Evolutionary conservation across 495 filamentous ascomycete species (phyloP).

Genomic region (Xylona heveae): DNA sequence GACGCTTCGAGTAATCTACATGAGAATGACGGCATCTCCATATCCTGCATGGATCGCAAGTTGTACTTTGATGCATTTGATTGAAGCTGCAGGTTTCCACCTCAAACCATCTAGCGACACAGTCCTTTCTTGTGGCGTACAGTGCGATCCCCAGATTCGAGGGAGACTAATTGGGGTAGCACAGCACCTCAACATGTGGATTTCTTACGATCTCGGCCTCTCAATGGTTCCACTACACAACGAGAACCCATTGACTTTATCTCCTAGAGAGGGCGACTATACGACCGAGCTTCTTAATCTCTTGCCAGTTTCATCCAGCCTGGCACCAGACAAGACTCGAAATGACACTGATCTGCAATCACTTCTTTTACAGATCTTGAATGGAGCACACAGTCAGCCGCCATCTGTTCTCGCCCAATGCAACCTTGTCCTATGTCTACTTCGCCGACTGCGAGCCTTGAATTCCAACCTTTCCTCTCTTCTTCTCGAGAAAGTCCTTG

Average conservation of each 20-base stretch:
- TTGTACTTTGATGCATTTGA: conserved; percentile 28
- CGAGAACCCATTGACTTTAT: conserved; percentile 10
- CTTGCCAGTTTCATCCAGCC: conserved; percentile 15
- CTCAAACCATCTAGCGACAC: conserved; percentile 11
- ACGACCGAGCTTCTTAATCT: conserved; percentile 19
- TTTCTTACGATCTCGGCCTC: conserved; percentile 27
- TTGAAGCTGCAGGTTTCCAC: conserved; percentile 27
- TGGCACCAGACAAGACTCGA: conserved; percentile 15
- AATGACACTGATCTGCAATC: conserved; percentile 14
- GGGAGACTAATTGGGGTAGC: conserved; percentile 21
- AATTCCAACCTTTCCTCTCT: conserved; percentile 14
- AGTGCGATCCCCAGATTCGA: conserved; percentile 15
- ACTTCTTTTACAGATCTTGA: conserved; percentile 5
- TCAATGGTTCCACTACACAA: conserved; percentile 19
- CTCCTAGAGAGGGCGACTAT: conserved; percentile 12
- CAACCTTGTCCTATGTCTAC: conserved; percentile 26
- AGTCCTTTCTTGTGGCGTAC: conserved; percentile 4
- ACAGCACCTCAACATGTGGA: conserved; percentile 23
- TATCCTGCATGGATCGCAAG: conserved; percentile 33
- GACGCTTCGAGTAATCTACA: conserved; percentile 29
- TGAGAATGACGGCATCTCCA: conserved; percentile 28
- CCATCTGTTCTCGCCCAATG: conserved; percentile 22
- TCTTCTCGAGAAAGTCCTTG: conserved; percentile 13
- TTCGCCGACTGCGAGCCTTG: conserved; percentile 21
- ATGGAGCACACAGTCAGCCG: conserved; percentile 14